phyloP scores from a whole-genome alignment of 257 asterid species.

The Handroanthus guayacan region DNA sequence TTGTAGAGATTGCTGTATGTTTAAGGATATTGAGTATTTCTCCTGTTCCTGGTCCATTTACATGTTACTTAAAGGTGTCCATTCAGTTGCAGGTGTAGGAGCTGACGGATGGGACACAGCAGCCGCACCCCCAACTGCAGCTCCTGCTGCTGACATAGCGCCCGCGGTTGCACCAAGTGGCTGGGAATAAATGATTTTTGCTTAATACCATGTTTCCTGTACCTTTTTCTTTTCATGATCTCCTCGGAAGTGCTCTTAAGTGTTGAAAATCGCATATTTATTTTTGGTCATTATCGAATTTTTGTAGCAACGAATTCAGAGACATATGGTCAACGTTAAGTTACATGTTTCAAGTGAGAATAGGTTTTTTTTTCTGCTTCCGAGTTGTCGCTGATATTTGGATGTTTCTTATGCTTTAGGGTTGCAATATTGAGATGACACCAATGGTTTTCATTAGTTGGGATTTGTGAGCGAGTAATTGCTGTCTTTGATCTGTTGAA shows the following conservation, averaged over 20 bases:
- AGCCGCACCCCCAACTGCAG: slow-evolving; percentile 54
- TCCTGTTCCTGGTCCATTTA: neutral
- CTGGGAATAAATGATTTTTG: slow-evolving; percentile 40
- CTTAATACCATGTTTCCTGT: neutral
- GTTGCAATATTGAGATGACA: neutral
- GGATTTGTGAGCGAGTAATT: neutral
- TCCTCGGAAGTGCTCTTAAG: slow-evolving; percentile 6
- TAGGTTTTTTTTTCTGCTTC: neutral
- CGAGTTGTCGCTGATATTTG: neutral
- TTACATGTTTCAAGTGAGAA: slow-evolving; percentile 5
- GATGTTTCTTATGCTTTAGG: neutral
- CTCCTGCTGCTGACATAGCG: slow-evolving; percentile 36
- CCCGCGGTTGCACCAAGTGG: slow-evolving; percentile 41
- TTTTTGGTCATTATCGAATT: neutral
- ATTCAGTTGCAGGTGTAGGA: slow-evolving; percentile 29
- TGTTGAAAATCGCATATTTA: slow-evolving; percentile 2
- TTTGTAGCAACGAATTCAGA: slow-evolving; percentile 33
- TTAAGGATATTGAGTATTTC: neutral
- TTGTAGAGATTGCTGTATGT: neutral
- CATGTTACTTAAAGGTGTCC: neutral
- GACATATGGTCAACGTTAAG: neutral
- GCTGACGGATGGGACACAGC: slow-evolving; percentile 65
- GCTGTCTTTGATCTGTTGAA: too few species aligned
- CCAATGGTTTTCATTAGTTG: neutral
- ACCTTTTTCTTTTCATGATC: neutral